phyloP scores from a whole-genome alignment of 805 yeast genomes.

The Saccharomycopsis capsularis region DNA sequence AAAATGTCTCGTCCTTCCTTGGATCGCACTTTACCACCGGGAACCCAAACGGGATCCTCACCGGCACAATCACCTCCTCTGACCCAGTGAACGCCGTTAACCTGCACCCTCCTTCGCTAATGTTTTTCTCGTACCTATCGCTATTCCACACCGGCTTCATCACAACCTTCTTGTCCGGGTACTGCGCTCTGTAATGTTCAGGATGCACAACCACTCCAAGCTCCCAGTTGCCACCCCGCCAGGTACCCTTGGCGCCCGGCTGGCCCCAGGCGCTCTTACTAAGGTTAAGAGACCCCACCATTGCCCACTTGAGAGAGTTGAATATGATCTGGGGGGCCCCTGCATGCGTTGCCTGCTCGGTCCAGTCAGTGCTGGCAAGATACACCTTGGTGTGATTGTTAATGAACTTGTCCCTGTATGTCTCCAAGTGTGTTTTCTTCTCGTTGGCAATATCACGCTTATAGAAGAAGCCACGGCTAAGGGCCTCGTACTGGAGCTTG shows the following conservation, averaged over 20 bases:
- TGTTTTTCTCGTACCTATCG: slow-evolving; percentile 1
- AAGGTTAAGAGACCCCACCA: slow-evolving; percentile 19
- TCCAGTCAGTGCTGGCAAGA: slow-evolving; percentile 6
- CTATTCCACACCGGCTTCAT: slow-evolving; percentile 19
- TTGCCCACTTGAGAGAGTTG: slow-evolving; percentile 14
- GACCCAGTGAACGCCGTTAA: neutral
- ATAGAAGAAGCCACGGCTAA: slow-evolving; percentile 6
- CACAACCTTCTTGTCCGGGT: neutral
- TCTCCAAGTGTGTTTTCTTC: neutral
- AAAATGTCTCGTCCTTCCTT: neutral
- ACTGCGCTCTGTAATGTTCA: slow-evolving; percentile 10
- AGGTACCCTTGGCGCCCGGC: neutral
- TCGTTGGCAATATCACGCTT: slow-evolving; percentile 15
- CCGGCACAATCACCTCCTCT: slow-evolving; percentile 5
- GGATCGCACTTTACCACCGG: slow-evolving; percentile 9
- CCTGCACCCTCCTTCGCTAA: neutral
- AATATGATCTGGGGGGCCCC: neutral
- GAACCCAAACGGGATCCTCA: slow-evolving; percentile 18
- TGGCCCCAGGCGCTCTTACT: slow-evolving; percentile 22
- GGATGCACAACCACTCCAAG: slow-evolving; percentile 18
- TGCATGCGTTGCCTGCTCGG: neutral
- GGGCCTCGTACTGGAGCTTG: slow-evolving; percentile 1
- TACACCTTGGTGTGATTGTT: slow-evolving; percentile 20
- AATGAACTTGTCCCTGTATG: slow-evolving; percentile 2
- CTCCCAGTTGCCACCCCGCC: slow-evolving; percentile 19